Evolutionary conservation across 2,329 filamentous ascomycete genomes (phyloP), one percentile per base, ranked within the genome.

Genomic region (Colletotrichum magnum): DNA sequence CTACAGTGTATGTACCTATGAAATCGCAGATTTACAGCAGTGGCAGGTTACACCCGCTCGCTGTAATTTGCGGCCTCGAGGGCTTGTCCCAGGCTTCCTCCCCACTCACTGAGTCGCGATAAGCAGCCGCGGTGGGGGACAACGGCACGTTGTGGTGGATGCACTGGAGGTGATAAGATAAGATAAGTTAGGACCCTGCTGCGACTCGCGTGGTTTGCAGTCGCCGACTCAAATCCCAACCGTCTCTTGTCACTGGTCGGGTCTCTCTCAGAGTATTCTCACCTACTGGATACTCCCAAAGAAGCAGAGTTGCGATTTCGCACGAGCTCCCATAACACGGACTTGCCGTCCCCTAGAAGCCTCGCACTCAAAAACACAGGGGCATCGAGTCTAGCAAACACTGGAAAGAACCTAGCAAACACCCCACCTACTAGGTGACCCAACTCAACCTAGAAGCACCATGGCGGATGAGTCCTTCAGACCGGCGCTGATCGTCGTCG

Each of bases 401-500:
- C 24, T 28, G 28, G 48, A 28, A 41, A 48, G 21, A 24, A 28
- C 15, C 3, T 53, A 54, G 28, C 26, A 54, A 24, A 61, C 13
- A 21, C 5, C 6, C 21, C 39, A 41, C n/a, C 58, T 24, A 24
- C 2, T 24, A 24, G 21, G 21, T 24, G 21, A 4, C 21, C 21
- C 21, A 24, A 24, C 21, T 24, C 21, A 24, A 18, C 18, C 18
- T 18, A 18, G 18, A 18, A 9, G 16, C n/a, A 47, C 36, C 48
- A 78, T 78, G 76, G 48, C 70, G 5, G 70, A 63, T 62, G 58
- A 70, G 24, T 52, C 69, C 5, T 87, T 87, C 69, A 82, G 76
- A 58, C 85, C 88, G 4, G 87, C 87, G 2, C 81, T 90, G 26
- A 81, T 97, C 56, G 87, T 97, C 12, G 92, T 97, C 61, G 95